Conservation (phyloP, 2,329 filamentous ascomycete genomes). For the Lachnellula cervina region DNA sequence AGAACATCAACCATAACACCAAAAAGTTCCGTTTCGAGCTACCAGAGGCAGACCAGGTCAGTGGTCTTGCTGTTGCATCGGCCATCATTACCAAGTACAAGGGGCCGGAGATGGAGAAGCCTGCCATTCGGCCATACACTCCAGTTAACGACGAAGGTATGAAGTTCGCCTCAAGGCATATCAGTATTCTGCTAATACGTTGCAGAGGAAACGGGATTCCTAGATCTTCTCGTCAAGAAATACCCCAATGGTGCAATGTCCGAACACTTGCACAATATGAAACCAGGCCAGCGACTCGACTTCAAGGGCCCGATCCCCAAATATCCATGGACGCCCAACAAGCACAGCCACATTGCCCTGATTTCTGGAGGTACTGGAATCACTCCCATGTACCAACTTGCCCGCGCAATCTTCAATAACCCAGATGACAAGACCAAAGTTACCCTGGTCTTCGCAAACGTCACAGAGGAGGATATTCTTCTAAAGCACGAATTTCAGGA, state of each 20-base stretch:
- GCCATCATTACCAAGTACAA: constrained; percentile 91
- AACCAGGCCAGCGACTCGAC: constrained; percentile 74
- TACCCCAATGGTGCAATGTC: constrained; percentile 93
- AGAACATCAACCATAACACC: constrained; percentile 87
- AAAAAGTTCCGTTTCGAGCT: constrained; percentile 88
- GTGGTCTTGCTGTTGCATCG: constrained; percentile 76
- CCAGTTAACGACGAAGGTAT: constrained; percentile 80
- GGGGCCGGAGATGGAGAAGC: constrained; percentile 75
- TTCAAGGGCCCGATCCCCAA: constrained; percentile 96
- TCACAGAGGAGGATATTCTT: constrained; percentile 85
- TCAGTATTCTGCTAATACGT: constrained; percentile 11
- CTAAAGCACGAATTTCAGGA: constrained; percentile 79
- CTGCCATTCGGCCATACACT: constrained; percentile 87
- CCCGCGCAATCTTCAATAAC: constrained; percentile 90
- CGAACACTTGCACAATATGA: constrained; percentile 77
- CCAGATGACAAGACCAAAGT: constrained; percentile 96
- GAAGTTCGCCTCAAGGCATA: constrained; percentile 3
- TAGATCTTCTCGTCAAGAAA: constrained; percentile 88
- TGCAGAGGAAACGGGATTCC: constrained; percentile 66
- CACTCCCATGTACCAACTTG: constrained; percentile 95
- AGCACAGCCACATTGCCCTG: constrained; percentile 82
- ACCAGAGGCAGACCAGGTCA: constrained; percentile 76
- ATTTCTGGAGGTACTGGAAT: constrained; percentile 96
- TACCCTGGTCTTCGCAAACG: constrained; percentile 88
- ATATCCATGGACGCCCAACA: constrained; percentile 85